Evolutionary conservation across 805 yeast genomes (phyloP), one percentile per base, ranked within the genome.

Genomic region (Isabelozyma heimii): DNA sequence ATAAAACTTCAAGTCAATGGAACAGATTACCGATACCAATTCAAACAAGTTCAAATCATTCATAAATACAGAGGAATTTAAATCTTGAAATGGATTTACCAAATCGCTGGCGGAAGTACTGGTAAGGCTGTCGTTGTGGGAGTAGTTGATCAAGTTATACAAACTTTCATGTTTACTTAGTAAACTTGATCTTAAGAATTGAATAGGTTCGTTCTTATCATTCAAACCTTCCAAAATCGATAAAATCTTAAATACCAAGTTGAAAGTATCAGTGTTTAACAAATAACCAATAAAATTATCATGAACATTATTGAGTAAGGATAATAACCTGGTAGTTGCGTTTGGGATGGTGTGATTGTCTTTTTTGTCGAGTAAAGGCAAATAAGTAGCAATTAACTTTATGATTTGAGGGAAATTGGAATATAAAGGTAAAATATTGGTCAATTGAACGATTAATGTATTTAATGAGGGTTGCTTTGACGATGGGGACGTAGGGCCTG

Each of bases 241-340:
- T 60, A 82, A 75, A 3, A 86, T 66, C n/a, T 75, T 71, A 16
- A 83, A 83, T 42, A 83, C 82, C 35, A 85, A 30, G 35, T 30
- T 30, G n/a, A 30, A 30, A 30, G 35, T 75, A 27, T 78, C 77
- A 3, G 81, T 77, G 48, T 87, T 88, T 41, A 91, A 66, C 14
- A 89, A 63, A 74, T 85, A 82, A 3, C 96, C 92, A 10, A 83
- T 77, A 54, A 85, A 86, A 44, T 79, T 75, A 20, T 76, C 81
- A 33, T 78, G 73, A 9, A 87, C 74, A 7, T 83, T 82, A 37
- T 76, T 73, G 3, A 86, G 76, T 3, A 86, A 78, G 28, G 75
- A 55, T 7, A 80, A 68, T 12, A 85, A 60, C 50, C 94, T 72
- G 43, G 73, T 75, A 1, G 80, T 73, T 49, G 85, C 63, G 13